Evolutionary conservation across 768 basidiomycete genomes (phyloP), one percentile per base, ranked within the genome.

Genomic region (Rhodocollybia butyracea): DNA sequence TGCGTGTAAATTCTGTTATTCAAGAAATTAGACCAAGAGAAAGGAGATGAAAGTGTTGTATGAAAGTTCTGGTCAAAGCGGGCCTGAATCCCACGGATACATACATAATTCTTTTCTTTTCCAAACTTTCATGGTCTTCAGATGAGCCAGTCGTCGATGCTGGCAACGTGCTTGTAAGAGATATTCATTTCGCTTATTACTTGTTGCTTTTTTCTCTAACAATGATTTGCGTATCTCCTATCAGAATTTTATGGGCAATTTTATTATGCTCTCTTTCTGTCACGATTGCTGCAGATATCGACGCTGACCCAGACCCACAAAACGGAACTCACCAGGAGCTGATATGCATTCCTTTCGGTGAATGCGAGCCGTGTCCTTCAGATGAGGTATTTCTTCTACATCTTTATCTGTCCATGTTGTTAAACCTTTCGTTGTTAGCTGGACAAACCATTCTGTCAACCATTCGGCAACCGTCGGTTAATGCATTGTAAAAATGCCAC

Each of bases 381-480:
- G 81, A 83, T 56, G 73, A 78, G 17, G 87, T 89, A 62, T 51
- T 82, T 74, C 31, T 31, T 27, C 21, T 5, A 4, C 30, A 57
- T 31, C 47, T 47, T 42, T 51, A 38, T 51, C 55, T 43, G 45
- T 26, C 36, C 34, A 59, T 30, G 17, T 30, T 26, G 55, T 38
- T 24, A 46, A 51, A 42, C 30, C 26, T 51, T 15, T 26, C 46
- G 29, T n/a, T 53, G 32, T 8, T 59, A 95, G 93, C 74, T 91
- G 31, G 75, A 85, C 63, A 84, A 94, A 73, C 94, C 94, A 2
- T 96, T 89, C 70, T 98, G 94, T 71, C 85, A 91, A 65, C 94
- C 95, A n/a, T 96, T 94, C 66, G 95, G 95, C 50, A 95, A 95
- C 70, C 84, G 95, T 22, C 85, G 91, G 19, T 79, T 94, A 38